A percentile compares a stretch with the other conserved stretches of the same genome.
Evolutionary conservation across 495 filamentous ascomycete species (phyloP).

Genomic region (Trichoderma asperelloides): DNA sequence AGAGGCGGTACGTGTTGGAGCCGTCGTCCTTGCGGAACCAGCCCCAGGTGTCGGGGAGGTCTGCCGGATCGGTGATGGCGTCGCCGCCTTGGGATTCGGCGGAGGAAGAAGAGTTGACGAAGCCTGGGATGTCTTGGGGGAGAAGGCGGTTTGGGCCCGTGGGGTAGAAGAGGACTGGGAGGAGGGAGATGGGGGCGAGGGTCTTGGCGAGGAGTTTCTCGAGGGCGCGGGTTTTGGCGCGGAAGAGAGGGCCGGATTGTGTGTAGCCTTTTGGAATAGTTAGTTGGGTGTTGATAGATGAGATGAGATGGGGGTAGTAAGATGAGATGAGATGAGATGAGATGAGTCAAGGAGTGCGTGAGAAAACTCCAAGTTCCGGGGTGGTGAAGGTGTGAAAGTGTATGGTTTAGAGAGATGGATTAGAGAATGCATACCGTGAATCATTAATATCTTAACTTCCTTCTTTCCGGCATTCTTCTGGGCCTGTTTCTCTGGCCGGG

Average conservation of each 20-base stretch:
- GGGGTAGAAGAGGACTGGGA: conserved; percentile 52
- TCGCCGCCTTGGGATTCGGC: background rate
- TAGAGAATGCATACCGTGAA: conserved; percentile 35
- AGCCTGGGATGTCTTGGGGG: conserved; percentile 65
- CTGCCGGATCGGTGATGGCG: conserved; percentile 20
- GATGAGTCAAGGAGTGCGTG: background rate
- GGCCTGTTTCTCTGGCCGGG: conserved; percentile 14
- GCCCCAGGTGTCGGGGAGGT: conserved; percentile 57
- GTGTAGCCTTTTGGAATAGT: conserved; percentile 57
- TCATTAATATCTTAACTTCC: conserved; percentile 47
- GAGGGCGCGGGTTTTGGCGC: conserved; percentile 79
- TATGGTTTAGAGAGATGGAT: background rate
- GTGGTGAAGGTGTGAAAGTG: background rate
- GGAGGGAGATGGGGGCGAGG: conserved; percentile 48
- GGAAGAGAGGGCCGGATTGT: conserved; percentile 80
- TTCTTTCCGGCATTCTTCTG: conserved; percentile 21
- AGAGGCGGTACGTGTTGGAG: conserved; percentile 49
- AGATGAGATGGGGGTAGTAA: too few species aligned
- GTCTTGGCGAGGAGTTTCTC: conserved; percentile 70
- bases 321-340: background rate
- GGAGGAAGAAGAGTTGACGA: conserved; percentile 21
- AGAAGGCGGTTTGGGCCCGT: conserved; percentile 53
- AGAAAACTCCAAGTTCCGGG: too few species aligned
- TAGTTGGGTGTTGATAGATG: background rate
- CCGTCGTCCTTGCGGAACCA: conserved; percentile 73